These are phyloP conservation scores for Microcos paniculata DNA, from an alignment of 345 rosid species.

Conservation along the genomic window DNA sequence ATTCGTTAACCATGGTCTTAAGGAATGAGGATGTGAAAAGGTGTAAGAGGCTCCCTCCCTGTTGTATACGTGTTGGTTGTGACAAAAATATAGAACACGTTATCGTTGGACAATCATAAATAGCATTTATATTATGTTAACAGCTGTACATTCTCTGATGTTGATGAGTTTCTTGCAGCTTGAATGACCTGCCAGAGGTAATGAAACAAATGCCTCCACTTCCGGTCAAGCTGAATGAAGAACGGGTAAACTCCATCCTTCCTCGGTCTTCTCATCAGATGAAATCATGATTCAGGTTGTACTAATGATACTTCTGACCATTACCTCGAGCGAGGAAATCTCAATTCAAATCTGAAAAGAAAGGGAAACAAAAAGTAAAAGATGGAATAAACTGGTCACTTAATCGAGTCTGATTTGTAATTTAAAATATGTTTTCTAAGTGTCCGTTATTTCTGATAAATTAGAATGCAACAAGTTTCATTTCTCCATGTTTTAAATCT, in stretches of 20 bases:
- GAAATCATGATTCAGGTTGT: constrained; percentile 40
- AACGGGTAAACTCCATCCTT: constrained; percentile 64
- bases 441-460: constrained; percentile 5
- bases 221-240: constrained; percentile 76
- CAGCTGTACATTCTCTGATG: constrained; percentile 12
- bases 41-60: too few relatives aligned
- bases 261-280: constrained; percentile 48
- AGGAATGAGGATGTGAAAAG: too few relatives aligned
- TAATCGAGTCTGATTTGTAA: constrained; percentile 5
- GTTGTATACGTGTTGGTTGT: too few relatives aligned
- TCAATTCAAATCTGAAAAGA: not conserved
- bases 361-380: not conserved
- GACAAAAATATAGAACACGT: not conserved
- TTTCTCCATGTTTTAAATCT: constrained; percentile 9
- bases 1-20: too few relatives aligned
- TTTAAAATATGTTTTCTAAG: not conserved
- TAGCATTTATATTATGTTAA: not conserved
- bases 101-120: not conserved
- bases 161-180: constrained; percentile 43
- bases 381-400: constrained; percentile 18
- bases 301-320: constrained; percentile 26
- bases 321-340: constrained; percentile 7
- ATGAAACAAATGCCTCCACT: constrained; percentile 93
- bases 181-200: constrained; percentile 77
- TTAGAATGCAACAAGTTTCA: constrained; percentile 4